phyloP scores from a whole-genome alignment of 2,329 filamentous ascomycete species.

The Harringtonia aguacate region DNA sequence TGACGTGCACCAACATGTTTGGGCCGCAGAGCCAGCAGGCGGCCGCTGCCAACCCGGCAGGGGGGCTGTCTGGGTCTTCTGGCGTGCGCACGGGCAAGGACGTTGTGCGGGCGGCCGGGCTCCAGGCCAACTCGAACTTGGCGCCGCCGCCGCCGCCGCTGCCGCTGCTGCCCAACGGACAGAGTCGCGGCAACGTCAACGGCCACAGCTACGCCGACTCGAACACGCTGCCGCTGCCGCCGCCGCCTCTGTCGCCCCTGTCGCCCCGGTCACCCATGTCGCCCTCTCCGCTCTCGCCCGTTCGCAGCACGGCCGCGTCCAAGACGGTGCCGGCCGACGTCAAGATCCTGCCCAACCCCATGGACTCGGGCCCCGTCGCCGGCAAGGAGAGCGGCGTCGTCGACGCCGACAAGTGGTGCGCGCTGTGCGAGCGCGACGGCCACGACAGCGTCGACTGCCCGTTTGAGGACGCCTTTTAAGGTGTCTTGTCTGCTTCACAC shows the following conservation, averaged over 20 bases:
- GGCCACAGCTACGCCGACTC: too few relatives aligned
- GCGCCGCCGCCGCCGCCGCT: neutral
- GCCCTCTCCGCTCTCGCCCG: conserved; percentile 18
- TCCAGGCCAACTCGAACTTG: neutral
- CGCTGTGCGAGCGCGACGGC: conserved; percentile 88
- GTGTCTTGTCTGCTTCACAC: neutral
- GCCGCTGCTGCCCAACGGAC: too few relatives aligned
- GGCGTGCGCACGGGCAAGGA: conserved; percentile 10
- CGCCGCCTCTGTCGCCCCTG: too few relatives aligned
- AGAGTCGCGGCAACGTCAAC: too few relatives aligned
- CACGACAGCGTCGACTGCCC: conserved; percentile 95
- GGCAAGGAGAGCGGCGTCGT: conserved; percentile 70
- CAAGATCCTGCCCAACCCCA: conserved; percentile 46
- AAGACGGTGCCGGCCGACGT: conserved; percentile 30
- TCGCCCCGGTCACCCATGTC: conserved; percentile 11
- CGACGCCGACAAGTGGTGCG: conserved; percentile 90
- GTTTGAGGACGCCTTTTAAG: conserved; percentile 68
- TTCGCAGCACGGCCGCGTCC: conserved; percentile 28
- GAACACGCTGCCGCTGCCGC: too few relatives aligned
- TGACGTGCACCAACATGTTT: conserved; percentile 90
- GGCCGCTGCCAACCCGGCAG: conserved; percentile 17
- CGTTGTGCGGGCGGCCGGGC: neutral
- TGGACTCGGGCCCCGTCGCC: conserved; percentile 58
- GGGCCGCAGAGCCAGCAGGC: conserved; percentile 7
- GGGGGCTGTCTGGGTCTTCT: too few relatives aligned